Conservation (phyloP, 2,329 filamentous ascomycete genomes). For the Thielaviopsis cerberus region DNA sequence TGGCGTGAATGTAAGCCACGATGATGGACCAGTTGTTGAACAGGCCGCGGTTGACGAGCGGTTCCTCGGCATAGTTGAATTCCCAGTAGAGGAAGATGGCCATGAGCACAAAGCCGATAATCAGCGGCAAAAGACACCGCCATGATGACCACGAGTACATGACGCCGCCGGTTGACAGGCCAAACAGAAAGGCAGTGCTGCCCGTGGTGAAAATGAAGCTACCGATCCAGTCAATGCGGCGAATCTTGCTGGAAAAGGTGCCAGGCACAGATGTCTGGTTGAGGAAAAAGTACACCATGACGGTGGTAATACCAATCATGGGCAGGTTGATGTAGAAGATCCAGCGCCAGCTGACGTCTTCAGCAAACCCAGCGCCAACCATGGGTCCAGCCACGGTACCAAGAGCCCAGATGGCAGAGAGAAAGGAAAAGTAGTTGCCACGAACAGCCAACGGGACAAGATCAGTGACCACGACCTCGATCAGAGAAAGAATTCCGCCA, state of each 20-base stretch:
- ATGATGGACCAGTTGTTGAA: constrained; percentile 31
- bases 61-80: constrained; percentile 28
- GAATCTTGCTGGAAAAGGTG: constrained; percentile 12
- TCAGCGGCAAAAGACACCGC: constrained; percentile 41
- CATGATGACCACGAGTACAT: constrained; percentile 46
- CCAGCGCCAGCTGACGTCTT: constrained; percentile 18
- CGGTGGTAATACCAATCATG: constrained; percentile 15
- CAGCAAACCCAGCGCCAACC: constrained; percentile 16
- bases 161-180: constrained; percentile 36
- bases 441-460: constrained; percentile 25
- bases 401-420: constrained; percentile 32
- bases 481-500: constrained; percentile 19
- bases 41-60: constrained; percentile 27
- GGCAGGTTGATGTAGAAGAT: constrained; percentile 22
- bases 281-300: constrained; percentile 16
- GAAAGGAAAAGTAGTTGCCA: constrained; percentile 22
- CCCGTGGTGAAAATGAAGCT: constrained; percentile 40
- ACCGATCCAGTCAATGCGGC: constrained; percentile 42
- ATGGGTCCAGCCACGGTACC: constrained; percentile 26
- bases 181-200: constrained; percentile 30
- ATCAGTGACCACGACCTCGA: constrained; percentile 20
- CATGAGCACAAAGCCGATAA: constrained; percentile 34
- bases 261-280: constrained; percentile 14
- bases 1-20: constrained; percentile 30
- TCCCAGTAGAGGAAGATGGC: constrained; percentile 36